Percentiles rank a stretch among this genome's conserved stretches.
phyloP scores from a whole-genome alignment of 2,329 filamentous ascomycete species.

The Emericellopsis atlantica region DNA sequence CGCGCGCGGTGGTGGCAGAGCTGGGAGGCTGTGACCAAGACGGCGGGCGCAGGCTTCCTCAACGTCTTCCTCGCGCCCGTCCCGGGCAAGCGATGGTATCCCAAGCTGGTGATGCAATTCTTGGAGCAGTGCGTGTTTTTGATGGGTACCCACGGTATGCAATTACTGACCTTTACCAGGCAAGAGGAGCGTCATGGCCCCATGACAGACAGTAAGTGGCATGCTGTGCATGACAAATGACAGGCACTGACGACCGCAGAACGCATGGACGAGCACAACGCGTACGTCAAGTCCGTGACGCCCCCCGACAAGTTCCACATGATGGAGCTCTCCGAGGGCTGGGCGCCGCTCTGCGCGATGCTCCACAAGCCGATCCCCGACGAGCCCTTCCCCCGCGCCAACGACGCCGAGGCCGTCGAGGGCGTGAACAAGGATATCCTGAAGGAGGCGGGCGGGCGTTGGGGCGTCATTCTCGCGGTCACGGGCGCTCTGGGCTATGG shows the following conservation, averaged over 20 bases:
- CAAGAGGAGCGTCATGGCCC: not conserved
- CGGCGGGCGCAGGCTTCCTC: conserved; percentile 1
- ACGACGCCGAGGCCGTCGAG: conserved; percentile 6
- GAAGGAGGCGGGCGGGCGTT: not conserved
- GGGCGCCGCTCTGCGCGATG: conserved; percentile 23
- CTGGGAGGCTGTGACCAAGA: conserved; percentile 8
- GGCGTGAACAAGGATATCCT: not conserved
- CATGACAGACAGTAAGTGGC: not conserved
- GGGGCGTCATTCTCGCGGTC: not conserved
- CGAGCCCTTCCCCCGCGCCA: conserved; percentile 5
- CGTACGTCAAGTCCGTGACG: conserved; percentile 4
- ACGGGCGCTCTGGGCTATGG: not conserved
- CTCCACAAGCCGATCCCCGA: conserved; percentile 16
- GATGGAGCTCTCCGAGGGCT: conserved; percentile 14
- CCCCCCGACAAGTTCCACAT: conserved; percentile 7
- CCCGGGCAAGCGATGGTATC: conserved; percentile 6
- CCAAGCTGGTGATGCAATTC: conserved; percentile 3
- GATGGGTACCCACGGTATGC: not conserved
- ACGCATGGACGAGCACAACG: conserved; percentile 4
- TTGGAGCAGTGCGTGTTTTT: conserved; percentile 1
- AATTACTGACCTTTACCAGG: not conserved
- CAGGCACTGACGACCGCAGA: conserved; percentile 1
- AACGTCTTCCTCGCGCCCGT: conserved; percentile 4
- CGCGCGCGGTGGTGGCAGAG: conserved; percentile 21
- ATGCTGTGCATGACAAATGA: too few relatives aligned